Evolutionary conservation across 306 rosid species (phyloP).

Genomic region (Carpinus fangiana): DNA sequence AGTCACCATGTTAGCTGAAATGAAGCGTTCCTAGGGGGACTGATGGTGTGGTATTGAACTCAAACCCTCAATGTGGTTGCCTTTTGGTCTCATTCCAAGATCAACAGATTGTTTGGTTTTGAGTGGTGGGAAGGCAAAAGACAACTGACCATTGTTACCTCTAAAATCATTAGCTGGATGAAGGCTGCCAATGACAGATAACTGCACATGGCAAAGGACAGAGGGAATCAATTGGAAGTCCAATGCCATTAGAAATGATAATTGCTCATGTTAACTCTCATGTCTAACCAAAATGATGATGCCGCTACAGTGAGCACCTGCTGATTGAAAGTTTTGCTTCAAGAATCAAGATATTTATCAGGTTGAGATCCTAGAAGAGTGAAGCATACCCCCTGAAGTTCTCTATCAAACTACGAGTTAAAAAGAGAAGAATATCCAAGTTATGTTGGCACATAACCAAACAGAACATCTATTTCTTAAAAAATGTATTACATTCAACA

Average conservation of each 20-base stretch:
- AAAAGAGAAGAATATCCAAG: neutral
- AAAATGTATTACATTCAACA: neutral
- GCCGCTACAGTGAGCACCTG: neutral
- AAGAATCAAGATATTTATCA: neutral
- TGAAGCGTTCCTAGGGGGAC: no score
- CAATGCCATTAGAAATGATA: neutral
- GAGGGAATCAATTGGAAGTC: neutral
- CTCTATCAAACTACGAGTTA: neutral
- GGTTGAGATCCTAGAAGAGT: neutral
- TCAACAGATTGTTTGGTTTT: neutral
- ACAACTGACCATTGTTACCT: neutral
- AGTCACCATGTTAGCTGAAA: no score
- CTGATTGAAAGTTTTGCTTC: neutral
- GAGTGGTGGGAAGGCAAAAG: neutral
- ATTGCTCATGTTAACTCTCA: neutral
- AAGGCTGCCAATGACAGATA: neutral
- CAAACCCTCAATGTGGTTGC: neutral
- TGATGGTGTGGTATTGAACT: no score
- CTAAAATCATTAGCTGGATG: neutral
- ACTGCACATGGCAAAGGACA: neutral
- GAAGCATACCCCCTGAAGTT: neutral
- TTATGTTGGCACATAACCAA: neutral
- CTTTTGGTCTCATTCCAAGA: neutral
- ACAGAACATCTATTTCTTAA: neutral
- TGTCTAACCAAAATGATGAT: neutral